A percentile compares a stretch with the other conserved stretches of the same genome.
phyloP scores from a whole-genome alignment of 352 stramenopile genomes.

The Globisporangium recalcitrans region DNA sequence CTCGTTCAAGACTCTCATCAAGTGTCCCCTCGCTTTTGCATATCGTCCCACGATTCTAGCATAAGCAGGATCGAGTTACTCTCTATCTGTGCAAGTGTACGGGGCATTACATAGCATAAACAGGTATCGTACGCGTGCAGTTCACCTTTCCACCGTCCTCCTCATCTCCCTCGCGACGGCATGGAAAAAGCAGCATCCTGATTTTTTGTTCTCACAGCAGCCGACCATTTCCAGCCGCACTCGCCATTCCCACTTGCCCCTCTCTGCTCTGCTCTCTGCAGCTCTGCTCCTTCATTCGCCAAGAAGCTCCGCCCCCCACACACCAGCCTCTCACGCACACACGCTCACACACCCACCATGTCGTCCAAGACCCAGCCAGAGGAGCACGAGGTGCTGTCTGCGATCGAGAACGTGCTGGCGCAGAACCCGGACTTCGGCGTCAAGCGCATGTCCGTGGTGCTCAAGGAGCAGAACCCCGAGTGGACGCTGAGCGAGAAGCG shows the following conservation, averaged over 20 bases:
- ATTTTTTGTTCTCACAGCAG: slow-evolving; percentile 8
- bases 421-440: slow-evolving; percentile 64
- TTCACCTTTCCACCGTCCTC: background rate
- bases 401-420: slow-evolving; percentile 49
- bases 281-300: slow-evolving; percentile 2
- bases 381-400: slow-evolving; percentile 54
- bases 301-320: slow-evolving; percentile 7
- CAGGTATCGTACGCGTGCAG: background rate
- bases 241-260: background rate
- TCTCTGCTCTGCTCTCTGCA: too few relatives aligned
- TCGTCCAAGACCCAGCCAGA: slow-evolving; percentile 51
- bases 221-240: background rate
- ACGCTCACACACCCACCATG: slow-evolving; percentile 22
- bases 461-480: slow-evolving; percentile 66
- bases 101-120: background rate
- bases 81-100: background rate
- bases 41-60: too few relatives aligned
- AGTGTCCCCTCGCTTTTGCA: background rate
- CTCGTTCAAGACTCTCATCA: background rate
- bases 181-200: slow-evolving; percentile 1
- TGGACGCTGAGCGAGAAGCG: slow-evolving; percentile 71
- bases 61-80: too few relatives aligned
- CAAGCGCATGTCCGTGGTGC: slow-evolving; percentile 50
- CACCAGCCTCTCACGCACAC: background rate
- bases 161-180: background rate